Percentiles rank a stretch among this genome's conserved stretches.
Conservation (phyloP, 2,329 filamentous ascomycete genomes). For the Hypoxylon sp. region DNA sequence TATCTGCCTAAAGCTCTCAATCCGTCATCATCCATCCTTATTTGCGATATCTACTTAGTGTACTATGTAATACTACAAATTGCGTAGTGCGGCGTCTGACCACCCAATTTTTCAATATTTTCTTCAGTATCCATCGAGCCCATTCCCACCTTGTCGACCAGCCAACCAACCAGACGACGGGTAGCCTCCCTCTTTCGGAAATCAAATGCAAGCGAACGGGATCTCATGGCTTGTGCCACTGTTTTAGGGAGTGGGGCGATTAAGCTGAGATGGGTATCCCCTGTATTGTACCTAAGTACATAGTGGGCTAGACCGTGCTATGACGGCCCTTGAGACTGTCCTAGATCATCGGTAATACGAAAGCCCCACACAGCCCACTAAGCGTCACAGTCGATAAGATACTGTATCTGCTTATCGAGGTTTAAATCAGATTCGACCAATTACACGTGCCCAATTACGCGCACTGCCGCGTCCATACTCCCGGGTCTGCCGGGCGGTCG, state of each 20-base stretch:
- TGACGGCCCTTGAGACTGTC: slow-evolving; percentile 31
- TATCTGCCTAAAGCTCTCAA: slow-evolving; percentile 34
- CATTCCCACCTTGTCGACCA: slow-evolving; percentile 35
- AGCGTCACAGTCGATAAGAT: slow-evolving; percentile 11
- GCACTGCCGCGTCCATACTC: slow-evolving; percentile 32
- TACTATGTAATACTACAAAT: slow-evolving; percentile 17
- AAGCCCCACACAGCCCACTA: slow-evolving; percentile 6
- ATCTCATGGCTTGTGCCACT: slow-evolving; percentile 39
- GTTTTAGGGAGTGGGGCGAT: slow-evolving; percentile 42
- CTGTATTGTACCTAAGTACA: slow-evolving; percentile 13
- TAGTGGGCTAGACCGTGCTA: slow-evolving; percentile 33
- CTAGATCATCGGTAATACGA: slow-evolving; percentile 22
- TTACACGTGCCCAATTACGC: slow-evolving; percentile 34
- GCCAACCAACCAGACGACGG: slow-evolving; percentile 38
- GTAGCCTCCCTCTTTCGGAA: slow-evolving; percentile 43
- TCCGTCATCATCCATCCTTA: background rate
- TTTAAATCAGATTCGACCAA: slow-evolving; percentile 13
- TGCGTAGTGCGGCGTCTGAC: slow-evolving; percentile 30
- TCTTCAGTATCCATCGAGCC: slow-evolving; percentile 26
- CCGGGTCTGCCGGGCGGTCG: slow-evolving; percentile 32
- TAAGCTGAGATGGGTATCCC: slow-evolving; percentile 34
- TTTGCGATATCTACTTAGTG: background rate
- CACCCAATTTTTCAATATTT: slow-evolving; percentile 33
- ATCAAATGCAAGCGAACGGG: slow-evolving; percentile 41
- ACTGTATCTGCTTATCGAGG: slow-evolving; percentile 10